Percentiles rank a stretch among this genome's conserved stretches.
phyloP scores from a whole-genome alignment of 2,329 filamentous ascomycete species.

The Cytospora paraplurivora region DNA sequence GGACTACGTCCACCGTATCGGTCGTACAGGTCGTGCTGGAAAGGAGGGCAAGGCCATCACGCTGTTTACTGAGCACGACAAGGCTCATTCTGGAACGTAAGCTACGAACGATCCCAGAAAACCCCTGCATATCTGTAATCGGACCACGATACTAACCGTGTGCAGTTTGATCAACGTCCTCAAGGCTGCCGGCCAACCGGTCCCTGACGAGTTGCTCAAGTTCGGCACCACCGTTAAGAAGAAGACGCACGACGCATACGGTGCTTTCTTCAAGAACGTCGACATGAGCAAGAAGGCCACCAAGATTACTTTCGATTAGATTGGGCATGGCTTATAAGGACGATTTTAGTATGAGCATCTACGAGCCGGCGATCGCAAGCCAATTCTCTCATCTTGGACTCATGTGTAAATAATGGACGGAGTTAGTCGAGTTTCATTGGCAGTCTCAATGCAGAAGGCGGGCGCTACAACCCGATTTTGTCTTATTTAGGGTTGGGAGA shows the following conservation, averaged over 20 bases:
- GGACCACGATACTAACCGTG: constrained; percentile 30
- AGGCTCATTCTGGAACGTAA: constrained; percentile 84
- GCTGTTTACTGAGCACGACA: constrained; percentile 93
- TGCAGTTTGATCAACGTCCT: constrained; percentile 87
- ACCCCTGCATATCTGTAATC: not conserved
- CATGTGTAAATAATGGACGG: not conserved
- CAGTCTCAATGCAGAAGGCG: not conserved
- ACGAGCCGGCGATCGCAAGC: not conserved
- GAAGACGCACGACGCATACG: constrained; percentile 94
- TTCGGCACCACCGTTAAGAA: constrained; percentile 99
- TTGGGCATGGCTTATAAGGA: not conserved
- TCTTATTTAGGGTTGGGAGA: constrained; percentile 10
- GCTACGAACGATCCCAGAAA: constrained; percentile 42
- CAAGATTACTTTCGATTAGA: constrained; percentile 85
- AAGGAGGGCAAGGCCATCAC: constrained; percentile 88
- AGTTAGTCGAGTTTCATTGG: not conserved
- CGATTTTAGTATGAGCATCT: not conserved
- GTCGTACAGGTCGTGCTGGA: constrained; percentile 89
- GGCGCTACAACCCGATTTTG: not conserved
- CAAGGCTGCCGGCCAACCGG: constrained; percentile 83
- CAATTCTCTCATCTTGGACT: not conserved
- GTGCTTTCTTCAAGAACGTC: constrained; percentile 91
- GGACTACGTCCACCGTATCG: constrained; percentile 97
- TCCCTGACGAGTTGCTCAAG: constrained; percentile 88
- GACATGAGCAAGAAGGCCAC: constrained; percentile 81